Evolutionary conservation across 192 early-diverging fungal genomes (phyloP).

Genomic region (Coemansia sp.): DNA sequence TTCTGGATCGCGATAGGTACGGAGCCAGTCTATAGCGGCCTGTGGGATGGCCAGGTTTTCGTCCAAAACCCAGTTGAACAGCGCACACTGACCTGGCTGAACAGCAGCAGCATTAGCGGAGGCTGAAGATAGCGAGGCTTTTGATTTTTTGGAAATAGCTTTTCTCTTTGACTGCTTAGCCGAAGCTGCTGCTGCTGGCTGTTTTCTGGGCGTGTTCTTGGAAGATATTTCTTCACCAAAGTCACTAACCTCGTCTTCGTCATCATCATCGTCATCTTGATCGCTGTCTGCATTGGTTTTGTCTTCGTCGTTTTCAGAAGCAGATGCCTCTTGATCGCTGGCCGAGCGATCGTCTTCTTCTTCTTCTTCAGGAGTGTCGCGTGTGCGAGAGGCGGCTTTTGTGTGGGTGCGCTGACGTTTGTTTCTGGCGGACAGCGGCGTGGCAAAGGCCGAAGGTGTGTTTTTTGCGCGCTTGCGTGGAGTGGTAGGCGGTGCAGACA

Average conservation of each 20-base stretch:
- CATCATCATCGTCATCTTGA: conserved; percentile 14
- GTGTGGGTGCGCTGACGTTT: conserved; percentile 23
- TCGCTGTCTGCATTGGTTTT: background rate
- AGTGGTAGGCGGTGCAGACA: conserved; percentile 10
- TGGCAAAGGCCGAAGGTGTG: conserved; percentile 20
- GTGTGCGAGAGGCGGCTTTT: background rate
- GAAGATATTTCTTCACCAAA: conserved; percentile 20
- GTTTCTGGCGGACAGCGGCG: conserved; percentile 10
- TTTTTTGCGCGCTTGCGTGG: conserved; percentile 38
- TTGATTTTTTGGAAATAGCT: background rate
- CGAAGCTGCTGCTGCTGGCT: background rate
- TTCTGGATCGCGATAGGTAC: conserved; percentile 57
- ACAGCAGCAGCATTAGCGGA: background rate
- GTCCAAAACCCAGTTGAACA: conserved; percentile 53
- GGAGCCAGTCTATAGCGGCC: conserved; percentile 72
- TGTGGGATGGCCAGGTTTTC: conserved; percentile 60
- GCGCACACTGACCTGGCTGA: conserved; percentile 9
- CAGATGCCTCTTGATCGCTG: background rate
- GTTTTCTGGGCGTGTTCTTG: conserved; percentile 23
- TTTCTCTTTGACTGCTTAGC: background rate
- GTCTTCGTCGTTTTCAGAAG: background rate
- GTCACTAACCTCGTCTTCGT: conserved; percentile 30
- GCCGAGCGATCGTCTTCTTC: conserved; percentile 3
- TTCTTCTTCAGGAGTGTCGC: conserved; percentile 5
- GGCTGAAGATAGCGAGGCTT: background rate